Base-by-base conservation (phyloP, 768 basidiomycete species). In the Trametes gibbosa region DNA sequence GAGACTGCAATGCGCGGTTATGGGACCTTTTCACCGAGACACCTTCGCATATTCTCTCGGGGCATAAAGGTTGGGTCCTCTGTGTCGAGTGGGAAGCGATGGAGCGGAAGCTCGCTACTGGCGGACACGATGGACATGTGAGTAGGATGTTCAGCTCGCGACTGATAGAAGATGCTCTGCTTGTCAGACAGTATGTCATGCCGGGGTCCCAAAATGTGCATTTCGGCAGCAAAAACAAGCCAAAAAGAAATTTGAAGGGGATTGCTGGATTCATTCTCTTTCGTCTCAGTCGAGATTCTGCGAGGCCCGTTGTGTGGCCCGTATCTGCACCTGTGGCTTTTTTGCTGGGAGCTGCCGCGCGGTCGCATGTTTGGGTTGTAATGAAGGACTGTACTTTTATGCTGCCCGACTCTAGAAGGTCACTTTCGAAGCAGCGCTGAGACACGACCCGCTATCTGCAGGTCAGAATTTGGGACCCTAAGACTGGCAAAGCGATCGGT, bases 21-120 rank as follows among this genome's bases (percentile, higher is more conserved):
- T 98, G 97, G 97, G 89, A 98, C 72, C 82, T 98, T 49, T 83
- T 89, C 67, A 96, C 91, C 0, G 97, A 98, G 72, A 89, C 85
- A 6, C 96, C 97, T 1, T 92, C 90, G 40, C 89, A 92, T 69
- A 88, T 86, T 14, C 79, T 98, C 17, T 74, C 81, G 0, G 97
- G 97, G 0, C 97, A 99, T 69, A 85, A 86, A 64, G 95, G 95
- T 0, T 98, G 95, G 96, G 94, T 99, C 1, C 80, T 98, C 1
- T 98, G 94, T 65, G 91, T 95, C 5, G 97, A 98, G 68, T 99
- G 96, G 95, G 95, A 98, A 67, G 90, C 91, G 0, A 81, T 91
- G 79, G 95, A 98, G 69, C 77, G 94, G 43, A 88, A 86, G 66
- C 75, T 98, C 14, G 96, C 95, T 0, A 94, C 92, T 3, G 97